These are phyloP conservation scores for Arthrobotrys sphaeroides DNA, from an alignment of 2,329 filamentous ascomycete species.

Conservation along the genomic window DNA sequence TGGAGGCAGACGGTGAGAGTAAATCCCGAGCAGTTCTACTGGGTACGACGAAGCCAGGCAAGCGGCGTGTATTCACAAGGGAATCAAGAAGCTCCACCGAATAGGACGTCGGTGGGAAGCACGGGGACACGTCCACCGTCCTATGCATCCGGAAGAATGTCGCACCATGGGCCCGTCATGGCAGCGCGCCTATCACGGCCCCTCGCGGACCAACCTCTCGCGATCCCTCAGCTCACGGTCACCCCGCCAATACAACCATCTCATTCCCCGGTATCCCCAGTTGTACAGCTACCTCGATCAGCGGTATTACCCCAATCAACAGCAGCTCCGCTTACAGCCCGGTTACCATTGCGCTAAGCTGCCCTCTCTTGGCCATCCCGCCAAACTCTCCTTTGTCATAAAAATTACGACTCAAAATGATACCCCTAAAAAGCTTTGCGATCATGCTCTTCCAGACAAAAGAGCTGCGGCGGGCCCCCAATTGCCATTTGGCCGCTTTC, in stretches of 20 bases:
- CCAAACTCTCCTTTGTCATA: neutral
- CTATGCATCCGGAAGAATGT: constrained; percentile 55
- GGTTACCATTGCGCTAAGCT: constrained; percentile 28
- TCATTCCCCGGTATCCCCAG: neutral
- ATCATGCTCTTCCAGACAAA: neutral
- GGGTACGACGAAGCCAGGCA: constrained; percentile 54
- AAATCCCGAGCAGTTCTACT: constrained; percentile 57
- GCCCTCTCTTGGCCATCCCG: neutral
- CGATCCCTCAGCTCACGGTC: neutral
- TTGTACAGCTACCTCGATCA: neutral
- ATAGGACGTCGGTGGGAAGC: constrained; percentile 33
- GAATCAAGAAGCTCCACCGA: constrained; percentile 1
- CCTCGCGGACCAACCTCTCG: constrained; percentile 6
- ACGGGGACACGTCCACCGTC: constrained; percentile 56
- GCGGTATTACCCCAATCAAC: neutral
- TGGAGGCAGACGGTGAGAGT: constrained; percentile 56
- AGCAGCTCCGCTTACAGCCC: constrained; percentile 17
- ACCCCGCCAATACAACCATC: neutral
- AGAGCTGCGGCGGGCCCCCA: neutral
- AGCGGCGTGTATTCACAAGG: constrained; percentile 25
- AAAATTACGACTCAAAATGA: constrained; percentile 24
- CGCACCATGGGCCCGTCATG: neutral
- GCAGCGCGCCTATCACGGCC: neutral
- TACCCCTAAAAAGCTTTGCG: constrained; percentile 36
- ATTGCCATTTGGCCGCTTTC: neutral